Evolutionary conservation across 2,329 filamentous ascomycete genomes (phyloP), one percentile per base, ranked within the genome.

Genomic region (Ceratocystis papillata): DNA sequence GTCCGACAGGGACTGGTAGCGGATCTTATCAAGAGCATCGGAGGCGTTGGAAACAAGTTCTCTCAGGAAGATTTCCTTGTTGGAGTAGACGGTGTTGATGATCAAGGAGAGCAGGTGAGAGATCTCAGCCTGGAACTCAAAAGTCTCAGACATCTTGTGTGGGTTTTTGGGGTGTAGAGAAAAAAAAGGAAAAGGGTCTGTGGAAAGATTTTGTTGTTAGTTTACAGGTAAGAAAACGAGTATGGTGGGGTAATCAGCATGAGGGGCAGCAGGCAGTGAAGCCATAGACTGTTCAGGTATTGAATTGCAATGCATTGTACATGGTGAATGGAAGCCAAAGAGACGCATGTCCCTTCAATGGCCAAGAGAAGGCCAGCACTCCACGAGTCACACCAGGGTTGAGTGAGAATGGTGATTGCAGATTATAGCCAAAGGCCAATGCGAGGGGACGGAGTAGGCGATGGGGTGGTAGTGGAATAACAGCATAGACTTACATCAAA

Each of bases 61-160:
- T 88, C 94, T 84, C 75, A 99, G 82, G 87, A 99, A 99, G 78
- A 99, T 97, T 82, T 97, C 94, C 86, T 99, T 99, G 88, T 99
- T 99, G 74, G 92, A 96, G 86, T 97, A 99, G 83, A 99, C 94
- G 72, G 94, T 97, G 89, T 99, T 99, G 86, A 99, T 99, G 81
- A 99, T 99, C 78, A 99, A 89, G 73, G 88, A 91, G 77, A 99
- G 89, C 72, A 99, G 90, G 90, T 99, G 94, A 89, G 93, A 97
- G 78, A 99, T 99, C 89, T 99, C 94, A 88, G 94, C 94, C 88
- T 99, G 94, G 84, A 97, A 99, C 88, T 97, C 93, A 83, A 99
- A 99, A 73, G 92, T 96, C 84, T 97, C 92, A 41, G 67, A 67
- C 69, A 69, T 69, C 45, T 67, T 71, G 68, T 60, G 68, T 62